Conservation (phyloP, 371 early-diverging fungal species). For the Dichotomocladium elegans region DNA sequence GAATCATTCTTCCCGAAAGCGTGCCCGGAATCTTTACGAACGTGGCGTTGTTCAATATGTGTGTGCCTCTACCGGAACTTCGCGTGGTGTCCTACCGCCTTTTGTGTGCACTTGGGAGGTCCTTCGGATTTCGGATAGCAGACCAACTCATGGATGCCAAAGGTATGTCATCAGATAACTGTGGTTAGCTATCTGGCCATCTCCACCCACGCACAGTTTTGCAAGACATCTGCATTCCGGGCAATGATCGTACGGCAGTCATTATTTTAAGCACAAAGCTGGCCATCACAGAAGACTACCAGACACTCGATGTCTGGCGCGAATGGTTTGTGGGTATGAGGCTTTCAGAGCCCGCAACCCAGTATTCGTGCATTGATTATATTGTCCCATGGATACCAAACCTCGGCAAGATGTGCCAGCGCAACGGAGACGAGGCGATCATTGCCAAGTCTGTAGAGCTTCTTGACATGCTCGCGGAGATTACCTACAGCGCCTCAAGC, state of each 20-base stretch:
- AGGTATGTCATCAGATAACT: constrained; percentile 24
- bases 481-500: constrained; percentile 63
- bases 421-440: constrained; percentile 35
- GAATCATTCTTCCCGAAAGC: constrained; percentile 73
- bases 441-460: constrained; percentile 66
- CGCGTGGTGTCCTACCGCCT: constrained; percentile 82
- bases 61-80: constrained; percentile 72
- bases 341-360: constrained; percentile 61
- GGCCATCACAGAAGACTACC: constrained; percentile 66
- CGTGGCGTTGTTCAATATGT: constrained; percentile 83
- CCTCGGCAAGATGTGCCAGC: constrained; percentile 42
- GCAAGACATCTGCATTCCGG: constrained; percentile 78
- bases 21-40: constrained; percentile 88
- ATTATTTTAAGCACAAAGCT: constrained; percentile 72
- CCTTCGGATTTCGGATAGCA: constrained; percentile 77
- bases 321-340: constrained; percentile 82
- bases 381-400: constrained; percentile 86
- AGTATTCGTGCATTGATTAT: constrained; percentile 79
- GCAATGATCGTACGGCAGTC: constrained; percentile 78
- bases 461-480: constrained; percentile 66
- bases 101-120: constrained; percentile 68
- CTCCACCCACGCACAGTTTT: neutral
- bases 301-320: constrained; percentile 82
- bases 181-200: too few species aligned
- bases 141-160: constrained; percentile 77